phyloP scores from a whole-genome alignment of 2,329 filamentous ascomycete genomes.

The Neopestalotiopsis clavispora region DNA sequence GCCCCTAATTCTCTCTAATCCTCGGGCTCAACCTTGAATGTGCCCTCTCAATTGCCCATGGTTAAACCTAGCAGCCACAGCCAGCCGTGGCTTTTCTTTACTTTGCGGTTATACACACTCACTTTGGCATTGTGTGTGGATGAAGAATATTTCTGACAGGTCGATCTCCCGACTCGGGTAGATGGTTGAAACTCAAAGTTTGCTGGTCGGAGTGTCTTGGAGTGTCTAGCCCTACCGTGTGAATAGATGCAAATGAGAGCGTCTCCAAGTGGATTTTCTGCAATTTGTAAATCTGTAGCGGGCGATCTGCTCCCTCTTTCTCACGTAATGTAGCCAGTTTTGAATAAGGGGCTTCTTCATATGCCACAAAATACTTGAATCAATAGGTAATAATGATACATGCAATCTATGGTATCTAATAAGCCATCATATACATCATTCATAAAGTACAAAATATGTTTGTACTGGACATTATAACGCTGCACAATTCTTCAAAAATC shows the following conservation, averaged over 20 bases:
- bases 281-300: too few species aligned
- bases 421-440: conserved; percentile 9
- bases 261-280: too few species aligned
- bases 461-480: conserved; percentile 7
- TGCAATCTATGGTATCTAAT: conserved; percentile 9
- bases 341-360: too few species aligned
- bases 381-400: not conserved
- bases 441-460: conserved; percentile 4
- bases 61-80: not conserved
- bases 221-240: too few species aligned
- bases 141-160: too few species aligned
- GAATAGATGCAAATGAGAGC: too few species aligned
- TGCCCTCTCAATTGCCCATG: not conserved
- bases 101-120: not conserved
- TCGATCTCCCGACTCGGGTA: too few species aligned
- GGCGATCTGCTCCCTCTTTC: too few species aligned
- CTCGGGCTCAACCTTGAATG: not conserved
- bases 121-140: not conserved
- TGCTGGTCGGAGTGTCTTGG: too few species aligned
- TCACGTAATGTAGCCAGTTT: too few species aligned
- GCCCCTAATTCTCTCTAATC: not conserved
- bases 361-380: not conserved
- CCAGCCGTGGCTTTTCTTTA: not conserved
- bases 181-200: too few species aligned
- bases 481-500: not conserved